Base-by-base conservation (phyloP, 208 protist species). In the Naegleria lovaniensis region DNA sequence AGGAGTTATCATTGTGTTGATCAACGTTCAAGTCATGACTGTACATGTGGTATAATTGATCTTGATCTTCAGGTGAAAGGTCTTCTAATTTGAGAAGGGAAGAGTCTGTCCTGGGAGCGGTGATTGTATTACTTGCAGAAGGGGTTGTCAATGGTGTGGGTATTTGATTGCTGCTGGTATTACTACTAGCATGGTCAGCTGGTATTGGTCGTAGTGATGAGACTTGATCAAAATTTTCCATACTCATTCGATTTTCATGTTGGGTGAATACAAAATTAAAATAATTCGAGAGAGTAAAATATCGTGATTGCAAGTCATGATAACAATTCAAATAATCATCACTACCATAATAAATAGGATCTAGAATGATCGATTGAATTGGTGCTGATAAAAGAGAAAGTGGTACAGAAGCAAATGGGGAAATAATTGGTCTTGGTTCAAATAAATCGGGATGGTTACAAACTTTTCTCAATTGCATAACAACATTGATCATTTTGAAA, bases 391-490 rank as follows among this genome's bases (percentile, higher is more conserved):
- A 52, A 29, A 93, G 58, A 16, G 41, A 13, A 9, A 95, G 43
- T 19, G 90, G 38, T 48, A 76, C 52, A n/a, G 90, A 48, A 2
- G 86, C 83, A 40, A 95, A 92, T 33, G 96, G 92, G 33, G 92
- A 94, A 22, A 95, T 79, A 16, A 96, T 94, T 0, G 94, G 94
- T 11, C 93, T 90, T 55, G 76, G 22, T 89, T 92, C 90, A 76
- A 92, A 92, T n/a, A 92, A 85, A 90, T 88, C 90, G 25, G 98
- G 98, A 93, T 99, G 98, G 91, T 99, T 98, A 93, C 98, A 99
- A n/a, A 99, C 97, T 92, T 99, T 99, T 43, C 98, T 94, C 33
- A 99, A 94, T 85, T 97, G 96, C 93, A 99, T 97, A 9, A 99
- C 93, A 41, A 99, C 96, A 87, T 97, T 96, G 83, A 98, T 93